Evolutionary conservation across 1,139 yeast species (phyloP).

Genomic region (Yamadazyma trypodendri): DNA sequence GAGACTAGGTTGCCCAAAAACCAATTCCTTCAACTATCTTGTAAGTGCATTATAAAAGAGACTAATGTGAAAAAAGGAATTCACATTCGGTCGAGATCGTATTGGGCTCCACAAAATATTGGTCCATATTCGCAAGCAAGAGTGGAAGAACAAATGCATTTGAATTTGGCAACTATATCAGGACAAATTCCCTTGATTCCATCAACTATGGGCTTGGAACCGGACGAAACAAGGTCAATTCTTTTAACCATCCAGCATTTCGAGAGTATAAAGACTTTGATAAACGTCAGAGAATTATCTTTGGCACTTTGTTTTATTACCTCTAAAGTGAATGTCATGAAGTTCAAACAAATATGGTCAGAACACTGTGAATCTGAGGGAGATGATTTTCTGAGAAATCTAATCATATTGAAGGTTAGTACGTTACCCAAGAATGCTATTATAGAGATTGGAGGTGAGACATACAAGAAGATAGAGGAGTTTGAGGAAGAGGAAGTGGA

Average conservation of each 20-base stretch:
- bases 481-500: conserved; percentile 45
- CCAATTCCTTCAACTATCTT: conserved; percentile 53
- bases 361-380: conserved; percentile 22
- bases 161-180: conserved; percentile 60
- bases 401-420: conserved; percentile 58
- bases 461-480: conserved; percentile 37
- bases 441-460: conserved; percentile 77
- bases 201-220: conserved; percentile 52
- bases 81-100: conserved; percentile 88
- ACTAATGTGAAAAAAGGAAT: conserved; percentile 54
- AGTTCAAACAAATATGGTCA: conserved; percentile 40
- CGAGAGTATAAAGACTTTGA: conserved; percentile 57
- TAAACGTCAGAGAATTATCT: conserved; percentile 44
- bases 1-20: conserved; percentile 50
- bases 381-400: conserved; percentile 12
- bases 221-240: conserved; percentile 16
- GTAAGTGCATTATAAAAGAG: conserved; percentile 25
- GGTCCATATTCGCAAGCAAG: conserved; percentile 95
- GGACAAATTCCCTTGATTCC: conserved; percentile 93
- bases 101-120: conserved; percentile 98
- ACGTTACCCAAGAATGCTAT: conserved; percentile 67
- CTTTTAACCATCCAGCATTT: conserved; percentile 74
- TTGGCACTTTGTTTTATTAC: conserved; percentile 58
- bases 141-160: conserved; percentile 38
- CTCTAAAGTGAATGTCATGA: conserved; percentile 21